Conservation (phyloP, 768 basidiomycete species). For the Pholiota conissans region DNA sequence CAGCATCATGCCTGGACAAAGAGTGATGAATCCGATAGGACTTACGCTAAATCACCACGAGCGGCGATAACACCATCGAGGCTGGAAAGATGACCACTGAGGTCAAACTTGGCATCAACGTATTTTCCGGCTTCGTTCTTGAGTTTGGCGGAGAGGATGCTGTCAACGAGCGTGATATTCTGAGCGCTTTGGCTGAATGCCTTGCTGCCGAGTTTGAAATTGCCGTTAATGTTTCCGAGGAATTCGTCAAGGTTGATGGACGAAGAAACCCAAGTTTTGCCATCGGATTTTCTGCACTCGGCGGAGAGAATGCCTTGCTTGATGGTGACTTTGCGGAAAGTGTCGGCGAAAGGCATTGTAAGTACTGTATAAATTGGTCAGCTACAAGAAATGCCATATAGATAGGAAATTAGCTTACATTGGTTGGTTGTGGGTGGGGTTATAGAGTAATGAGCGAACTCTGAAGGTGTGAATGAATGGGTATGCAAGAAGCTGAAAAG, state of each 20-base stretch:
- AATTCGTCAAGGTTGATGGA: conserved; percentile 18
- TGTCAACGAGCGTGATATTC: conserved; percentile 12
- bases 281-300: conserved; percentile 16
- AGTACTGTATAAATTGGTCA: background rate
- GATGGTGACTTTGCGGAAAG: conserved; percentile 15
- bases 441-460: background rate
- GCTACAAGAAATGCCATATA: no score
- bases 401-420: no score
- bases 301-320: conserved; percentile 17
- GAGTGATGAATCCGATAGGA: background rate
- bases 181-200: conserved; percentile 17
- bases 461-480: background rate
- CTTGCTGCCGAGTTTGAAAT: conserved; percentile 15
- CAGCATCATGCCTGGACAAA: background rate
- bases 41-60: conserved; percentile 2
- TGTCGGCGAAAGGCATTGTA: conserved; percentile 18
- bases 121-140: conserved; percentile 12
- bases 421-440: background rate
- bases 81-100: conserved; percentile 12
- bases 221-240: conserved; percentile 17
- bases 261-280: conserved; percentile 14
- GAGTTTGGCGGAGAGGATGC: conserved; percentile 17
- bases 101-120: conserved; percentile 17
- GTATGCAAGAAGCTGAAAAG: background rate
- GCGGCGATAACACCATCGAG: conserved; percentile 13